A percentile compares a stretch with the other conserved stretches of the same genome.
These are phyloP conservation scores for Glycine tomentella DNA, from an alignment of 306 rosid species.

Conservation along the genomic window DNA sequence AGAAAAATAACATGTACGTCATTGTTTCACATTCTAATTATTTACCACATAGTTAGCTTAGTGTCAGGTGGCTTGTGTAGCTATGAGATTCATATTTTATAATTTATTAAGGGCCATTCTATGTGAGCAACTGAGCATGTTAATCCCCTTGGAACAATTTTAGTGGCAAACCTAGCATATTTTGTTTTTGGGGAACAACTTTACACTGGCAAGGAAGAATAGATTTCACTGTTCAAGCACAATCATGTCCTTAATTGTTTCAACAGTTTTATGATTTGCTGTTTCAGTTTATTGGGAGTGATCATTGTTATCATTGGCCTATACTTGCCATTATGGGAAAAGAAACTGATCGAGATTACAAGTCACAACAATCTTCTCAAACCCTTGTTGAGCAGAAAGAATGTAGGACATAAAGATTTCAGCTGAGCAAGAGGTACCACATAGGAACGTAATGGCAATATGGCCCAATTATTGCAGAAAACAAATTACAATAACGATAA, in stretches of 20 bases:
- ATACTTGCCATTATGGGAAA: constrained; percentile 61
- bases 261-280: background rate
- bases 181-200: constrained; percentile 54
- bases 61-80: too few relatives aligned
- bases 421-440: constrained; percentile 22
- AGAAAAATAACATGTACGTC: too few relatives aligned
- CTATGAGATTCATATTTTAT: too few relatives aligned
- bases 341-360: constrained; percentile 44
- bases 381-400: constrained; percentile 37
- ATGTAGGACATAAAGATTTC: constrained; percentile 31
- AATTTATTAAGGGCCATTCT: too few relatives aligned
- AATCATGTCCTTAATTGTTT: constrained; percentile 35
- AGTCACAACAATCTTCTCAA: constrained; percentile 33
- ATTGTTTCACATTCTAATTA: too few relatives aligned
- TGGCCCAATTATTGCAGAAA: background rate
- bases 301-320: too few relatives aligned
- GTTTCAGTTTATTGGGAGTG: constrained; percentile 51
- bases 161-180: constrained; percentile 51
- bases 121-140: too few relatives aligned
- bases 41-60: too few relatives aligned
- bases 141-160: constrained; percentile 48
- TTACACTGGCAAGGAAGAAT: constrained; percentile 52
- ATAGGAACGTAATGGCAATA: constrained; percentile 1
- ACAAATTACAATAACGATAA: background rate
- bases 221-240: constrained; percentile 7